phyloP scores from a whole-genome alignment of 176 grass and related monocot species.

The Raddia distichophylla region DNA sequence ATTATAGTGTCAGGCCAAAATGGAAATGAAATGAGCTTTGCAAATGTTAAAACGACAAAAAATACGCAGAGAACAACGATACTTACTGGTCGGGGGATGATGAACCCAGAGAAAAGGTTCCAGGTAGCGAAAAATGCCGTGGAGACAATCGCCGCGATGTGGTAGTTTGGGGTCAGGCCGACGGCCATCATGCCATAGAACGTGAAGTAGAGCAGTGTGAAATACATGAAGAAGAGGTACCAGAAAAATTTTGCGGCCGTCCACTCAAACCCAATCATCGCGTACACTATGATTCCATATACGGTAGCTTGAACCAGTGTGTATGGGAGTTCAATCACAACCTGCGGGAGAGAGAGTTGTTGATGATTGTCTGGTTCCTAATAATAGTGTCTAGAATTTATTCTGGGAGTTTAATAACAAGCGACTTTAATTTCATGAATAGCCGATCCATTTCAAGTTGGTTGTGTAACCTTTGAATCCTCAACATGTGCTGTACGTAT shows the following conservation, averaged over 20 bases:
- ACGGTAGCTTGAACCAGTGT: slow-evolving; percentile 58
- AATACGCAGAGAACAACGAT: background rate
- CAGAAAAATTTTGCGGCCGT: slow-evolving; percentile 78
- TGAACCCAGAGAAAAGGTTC: slow-evolving; percentile 84
- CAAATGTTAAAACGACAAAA: background rate
- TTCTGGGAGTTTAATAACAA: too few species aligned
- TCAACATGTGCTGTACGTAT: too few species aligned
- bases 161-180: slow-evolving; percentile 77
- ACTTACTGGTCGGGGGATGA: slow-evolving; percentile 66
- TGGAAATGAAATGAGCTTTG: slow-evolving; percentile 1
- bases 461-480: too few species aligned
- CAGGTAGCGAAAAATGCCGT: slow-evolving; percentile 66
- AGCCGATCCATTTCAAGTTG: too few species aligned
- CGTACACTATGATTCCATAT: slow-evolving; percentile 77
- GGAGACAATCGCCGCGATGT: slow-evolving; percentile 67
- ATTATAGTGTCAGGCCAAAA: background rate
- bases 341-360: slow-evolving; percentile 43
- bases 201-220: slow-evolving; percentile 92
- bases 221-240: slow-evolving; percentile 88
- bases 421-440: too few species aligned
- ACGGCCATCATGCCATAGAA: slow-evolving; percentile 96
- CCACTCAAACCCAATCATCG: slow-evolving; percentile 93
- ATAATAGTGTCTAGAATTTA: background rate
- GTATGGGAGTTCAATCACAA: slow-evolving; percentile 80
- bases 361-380: background rate